Evolutionary conservation across 352 stramenopile species (phyloP).

Genomic region (Paralagenidium karlingii): DNA sequence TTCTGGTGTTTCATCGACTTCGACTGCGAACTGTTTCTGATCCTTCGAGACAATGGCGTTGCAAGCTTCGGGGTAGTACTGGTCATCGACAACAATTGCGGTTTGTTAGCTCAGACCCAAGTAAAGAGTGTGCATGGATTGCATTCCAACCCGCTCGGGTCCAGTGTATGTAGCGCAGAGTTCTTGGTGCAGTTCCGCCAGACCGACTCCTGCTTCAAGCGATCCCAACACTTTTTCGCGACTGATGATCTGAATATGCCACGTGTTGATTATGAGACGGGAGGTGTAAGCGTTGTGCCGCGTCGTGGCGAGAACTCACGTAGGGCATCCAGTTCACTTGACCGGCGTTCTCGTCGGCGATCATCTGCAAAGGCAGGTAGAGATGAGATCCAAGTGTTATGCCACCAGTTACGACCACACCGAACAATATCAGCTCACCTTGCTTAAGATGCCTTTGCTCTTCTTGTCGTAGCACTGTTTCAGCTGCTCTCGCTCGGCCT

Average conservation of each 20-base stretch:
- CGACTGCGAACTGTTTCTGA: conserved; percentile 32
- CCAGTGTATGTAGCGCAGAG: conserved; percentile 55
- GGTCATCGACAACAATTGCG: not conserved
- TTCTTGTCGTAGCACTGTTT: conserved; percentile 49
- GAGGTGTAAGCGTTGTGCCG: not conserved
- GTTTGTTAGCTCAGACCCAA: not conserved
- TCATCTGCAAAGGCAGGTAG: conserved; percentile 24
- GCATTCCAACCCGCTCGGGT: conserved; percentile 37
- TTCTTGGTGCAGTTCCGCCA: conserved; percentile 19
- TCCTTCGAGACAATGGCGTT: conserved; percentile 25
- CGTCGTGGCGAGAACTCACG: conserved; percentile 14
- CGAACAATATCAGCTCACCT: no score
- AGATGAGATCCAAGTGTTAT: no score
- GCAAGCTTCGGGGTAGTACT: conserved; percentile 28
- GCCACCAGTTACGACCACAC: no score
- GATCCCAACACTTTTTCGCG: not conserved
- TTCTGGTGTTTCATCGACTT: conserved; percentile 12
- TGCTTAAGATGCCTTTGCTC: conserved; percentile 32
- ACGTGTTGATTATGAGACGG: not conserved
- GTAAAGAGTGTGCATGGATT: not conserved
- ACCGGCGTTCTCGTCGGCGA: conserved; percentile 29
- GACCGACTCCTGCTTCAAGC: not conserved
- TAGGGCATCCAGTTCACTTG: conserved; percentile 65
- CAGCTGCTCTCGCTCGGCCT: conserved; percentile 32
- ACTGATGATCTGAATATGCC: not conserved